Evolutionary conservation across 2,329 filamentous ascomycete species (phyloP).

Genomic region (Trichothecium roseum): DNA sequence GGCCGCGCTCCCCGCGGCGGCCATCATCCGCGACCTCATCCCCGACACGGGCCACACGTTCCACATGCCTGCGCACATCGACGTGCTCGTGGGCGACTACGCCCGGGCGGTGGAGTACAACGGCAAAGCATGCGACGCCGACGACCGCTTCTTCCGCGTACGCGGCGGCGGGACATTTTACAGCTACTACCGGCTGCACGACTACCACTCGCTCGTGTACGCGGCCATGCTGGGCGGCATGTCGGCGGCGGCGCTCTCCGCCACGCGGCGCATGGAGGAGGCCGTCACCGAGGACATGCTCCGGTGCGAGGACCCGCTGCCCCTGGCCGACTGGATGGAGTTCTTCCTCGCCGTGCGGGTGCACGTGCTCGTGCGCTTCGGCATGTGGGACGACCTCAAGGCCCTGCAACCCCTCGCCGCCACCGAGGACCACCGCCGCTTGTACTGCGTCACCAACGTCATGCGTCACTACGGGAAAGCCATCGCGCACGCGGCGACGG

Average conservation of each 20-base stretch:
- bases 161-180: constrained; percentile 58
- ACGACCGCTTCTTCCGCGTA: constrained; percentile 50
- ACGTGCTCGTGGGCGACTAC: constrained; percentile 29
- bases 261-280: constrained; percentile 44
- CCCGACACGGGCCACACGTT: constrained; percentile 11
- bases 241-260: constrained; percentile 47
- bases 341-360: constrained; percentile 51
- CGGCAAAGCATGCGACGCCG: constrained; percentile 50
- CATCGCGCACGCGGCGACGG: constrained; percentile 49
- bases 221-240: constrained; percentile 67
- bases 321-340: constrained; percentile 65
- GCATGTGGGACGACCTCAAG: constrained; percentile 54
- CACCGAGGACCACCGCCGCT: constrained; percentile 35
- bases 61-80: constrained; percentile 14
- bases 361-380: constrained; percentile 62
- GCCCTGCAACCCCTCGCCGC: constrained; percentile 39
- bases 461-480: constrained; percentile 56
- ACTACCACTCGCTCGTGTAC: constrained; percentile 64
- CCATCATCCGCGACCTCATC: constrained; percentile 10
- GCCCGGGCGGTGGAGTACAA: constrained; percentile 54
- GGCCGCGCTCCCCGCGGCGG: constrained; percentile 9
- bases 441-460: constrained; percentile 57
- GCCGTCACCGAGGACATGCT: constrained; percentile 52
- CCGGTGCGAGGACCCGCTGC: constrained; percentile 45
- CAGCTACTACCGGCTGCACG: constrained; percentile 59